phyloP scores from a whole-genome alignment of 164 flowering plant species.

The Chimonanthus praecox region DNA sequence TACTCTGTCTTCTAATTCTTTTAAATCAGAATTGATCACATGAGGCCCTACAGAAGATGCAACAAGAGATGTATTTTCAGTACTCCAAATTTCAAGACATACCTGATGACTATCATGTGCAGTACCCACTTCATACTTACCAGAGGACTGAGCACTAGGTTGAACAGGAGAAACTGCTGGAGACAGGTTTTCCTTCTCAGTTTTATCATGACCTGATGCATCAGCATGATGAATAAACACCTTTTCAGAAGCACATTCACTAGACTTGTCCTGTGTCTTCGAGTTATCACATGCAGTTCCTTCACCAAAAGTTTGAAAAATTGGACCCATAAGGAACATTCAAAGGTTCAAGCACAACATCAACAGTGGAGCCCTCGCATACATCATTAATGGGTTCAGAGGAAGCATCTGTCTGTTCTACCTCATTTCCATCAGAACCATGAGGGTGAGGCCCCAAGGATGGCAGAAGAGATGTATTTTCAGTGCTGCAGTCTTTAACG shows the following conservation, averaged over 20 bases:
- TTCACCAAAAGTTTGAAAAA: background rate
- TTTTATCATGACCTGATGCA: background rate
- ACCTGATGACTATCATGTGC: background rate
- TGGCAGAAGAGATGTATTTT: background rate
- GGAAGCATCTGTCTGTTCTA: background rate
- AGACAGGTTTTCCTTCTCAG: background rate
- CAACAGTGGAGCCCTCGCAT: background rate
- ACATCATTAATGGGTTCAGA: background rate
- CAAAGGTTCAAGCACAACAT: background rate
- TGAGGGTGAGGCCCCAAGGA: background rate
- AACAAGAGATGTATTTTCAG: background rate
- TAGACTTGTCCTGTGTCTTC: background rate
- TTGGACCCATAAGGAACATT: background rate
- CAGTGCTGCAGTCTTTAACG: too few relatives aligned
- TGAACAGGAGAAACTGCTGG: background rate
- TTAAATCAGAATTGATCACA: background rate
- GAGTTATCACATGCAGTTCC: background rate
- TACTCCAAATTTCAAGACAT: background rate
- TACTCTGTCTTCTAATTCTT: background rate
- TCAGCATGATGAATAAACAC: background rate
- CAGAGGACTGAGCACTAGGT: background rate
- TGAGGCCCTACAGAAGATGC: slow-evolving; percentile 18
- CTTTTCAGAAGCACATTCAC: background rate
- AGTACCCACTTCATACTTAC: background rate
- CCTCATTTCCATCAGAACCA: background rate